A percentile compares a stretch with the other conserved stretches of the same genome.
These are phyloP conservation scores for Lactarius evosmus DNA, from an alignment of 768 basidiomycete genomes.

Conservation along the genomic window DNA sequence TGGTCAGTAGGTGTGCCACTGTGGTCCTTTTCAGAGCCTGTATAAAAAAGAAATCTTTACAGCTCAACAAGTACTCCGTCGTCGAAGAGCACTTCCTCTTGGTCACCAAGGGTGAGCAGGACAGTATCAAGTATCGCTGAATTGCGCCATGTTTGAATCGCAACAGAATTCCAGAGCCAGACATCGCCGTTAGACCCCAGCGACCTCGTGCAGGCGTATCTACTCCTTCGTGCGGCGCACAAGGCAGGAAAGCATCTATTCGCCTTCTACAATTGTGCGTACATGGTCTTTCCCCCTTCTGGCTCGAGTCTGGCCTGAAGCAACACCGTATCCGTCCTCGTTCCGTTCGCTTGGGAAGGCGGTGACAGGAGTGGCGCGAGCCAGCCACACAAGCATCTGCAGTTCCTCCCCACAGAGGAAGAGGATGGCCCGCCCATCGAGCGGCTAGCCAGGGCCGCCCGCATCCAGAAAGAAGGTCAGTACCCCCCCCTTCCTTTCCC, in stretches of 20 bases:
- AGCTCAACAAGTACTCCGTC: conserved; percentile 88
- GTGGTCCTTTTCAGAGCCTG: neutral
- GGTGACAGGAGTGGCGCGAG: conserved; percentile 81
- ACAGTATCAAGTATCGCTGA: neutral
- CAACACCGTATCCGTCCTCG: neutral
- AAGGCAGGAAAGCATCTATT: conserved; percentile 59
- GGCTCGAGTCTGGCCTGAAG: neutral
- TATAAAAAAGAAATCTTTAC: neutral
- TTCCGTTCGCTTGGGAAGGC: conserved; percentile 41
- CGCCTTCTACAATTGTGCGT: conserved; percentile 88
- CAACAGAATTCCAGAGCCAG: conserved; percentile 70
- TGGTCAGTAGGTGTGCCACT: conserved; percentile 47
- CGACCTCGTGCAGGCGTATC: conserved; percentile 75
- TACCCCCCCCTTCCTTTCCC: conserved; percentile 2
- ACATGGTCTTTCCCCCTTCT: neutral
- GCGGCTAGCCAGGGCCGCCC: conserved; percentile 53
- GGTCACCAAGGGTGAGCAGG: conserved; percentile 67
- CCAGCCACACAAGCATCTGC: conserved; percentile 89
- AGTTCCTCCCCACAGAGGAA: conserved; percentile 66
- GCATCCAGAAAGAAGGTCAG: conserved; percentile 57
- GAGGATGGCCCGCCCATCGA: conserved; percentile 75
- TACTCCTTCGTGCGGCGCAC: conserved; percentile 66
- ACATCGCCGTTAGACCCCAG: conserved; percentile 72
- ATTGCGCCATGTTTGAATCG: neutral
- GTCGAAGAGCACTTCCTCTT: conserved; percentile 85